Evolutionary conservation across 1,284 basidiomycete genomes (phyloP).

Genomic region (Leccinum pachyderme): DNA sequence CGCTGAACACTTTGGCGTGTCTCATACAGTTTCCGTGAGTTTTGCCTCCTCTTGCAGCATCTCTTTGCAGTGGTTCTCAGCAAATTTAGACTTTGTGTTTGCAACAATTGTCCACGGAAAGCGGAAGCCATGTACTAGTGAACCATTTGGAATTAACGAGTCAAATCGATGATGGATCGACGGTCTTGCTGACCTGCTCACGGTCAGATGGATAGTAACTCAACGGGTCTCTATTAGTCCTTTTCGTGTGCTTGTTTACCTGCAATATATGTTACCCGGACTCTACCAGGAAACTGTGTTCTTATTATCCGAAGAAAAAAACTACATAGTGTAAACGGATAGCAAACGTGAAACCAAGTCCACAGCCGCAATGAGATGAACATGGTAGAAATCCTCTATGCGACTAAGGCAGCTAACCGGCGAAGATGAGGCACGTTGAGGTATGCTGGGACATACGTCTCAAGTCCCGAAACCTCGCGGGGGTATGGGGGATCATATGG

Average conservation of each 20-base stretch:
- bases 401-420: slow-evolving; percentile 78
- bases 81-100: slow-evolving; percentile 35
- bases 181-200: slow-evolving; percentile 27
- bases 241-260: background rate
- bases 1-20: slow-evolving; percentile 36
- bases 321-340: slow-evolving; percentile 23
- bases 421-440: slow-evolving; percentile 82
- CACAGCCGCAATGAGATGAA: background rate
- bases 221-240: background rate
- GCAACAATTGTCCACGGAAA: slow-evolving; percentile 21
- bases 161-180: slow-evolving; percentile 45
- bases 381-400: slow-evolving; percentile 37
- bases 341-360: slow-evolving; percentile 10
- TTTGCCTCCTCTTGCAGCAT: background rate
- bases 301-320: slow-evolving; percentile 18
- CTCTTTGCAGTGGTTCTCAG: background rate
- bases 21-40: slow-evolving; percentile 25
- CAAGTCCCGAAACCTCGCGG: slow-evolving; percentile 82
- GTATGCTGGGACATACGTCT: slow-evolving; percentile 87
- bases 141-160: slow-evolving; percentile 41
- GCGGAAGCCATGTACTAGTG: slow-evolving; percentile 27
- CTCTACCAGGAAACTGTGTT: slow-evolving; percentile 2
- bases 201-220: background rate
- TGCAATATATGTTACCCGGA: background rate
- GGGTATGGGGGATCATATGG: slow-evolving; percentile 87